Conservation (phyloP, 768 basidiomycete genomes). For the Phlebiopsis flavidoalba region DNA sequence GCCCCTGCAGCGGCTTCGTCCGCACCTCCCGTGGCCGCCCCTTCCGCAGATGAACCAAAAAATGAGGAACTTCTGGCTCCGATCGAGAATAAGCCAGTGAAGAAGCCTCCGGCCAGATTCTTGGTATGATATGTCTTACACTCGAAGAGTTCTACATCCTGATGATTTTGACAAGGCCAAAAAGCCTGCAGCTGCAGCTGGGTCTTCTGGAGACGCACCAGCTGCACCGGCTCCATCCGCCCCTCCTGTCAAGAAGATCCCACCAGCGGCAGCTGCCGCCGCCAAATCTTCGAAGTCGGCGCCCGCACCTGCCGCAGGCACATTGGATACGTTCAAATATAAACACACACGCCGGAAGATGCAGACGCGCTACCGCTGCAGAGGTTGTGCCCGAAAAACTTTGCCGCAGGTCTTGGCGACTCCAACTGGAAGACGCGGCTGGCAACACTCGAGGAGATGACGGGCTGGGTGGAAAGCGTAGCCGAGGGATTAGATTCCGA, state of each 20-base stretch:
- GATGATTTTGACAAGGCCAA: conserved; percentile 35
- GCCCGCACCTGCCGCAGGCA: conserved; percentile 43
- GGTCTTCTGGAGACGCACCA: conserved; percentile 23
- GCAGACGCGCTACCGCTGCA: conserved; percentile 77
- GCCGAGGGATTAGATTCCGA: conserved; percentile 75
- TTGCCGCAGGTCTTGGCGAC: conserved; percentile 74
- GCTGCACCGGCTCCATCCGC: conserved; percentile 23
- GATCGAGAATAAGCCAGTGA: conserved; percentile 36
- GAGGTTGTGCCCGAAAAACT: conserved; percentile 56
- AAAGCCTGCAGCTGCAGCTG: conserved; percentile 41
- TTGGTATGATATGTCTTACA: conserved; percentile 27
- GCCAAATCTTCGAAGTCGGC: conserved; percentile 48
- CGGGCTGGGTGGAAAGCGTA: conserved; percentile 70
- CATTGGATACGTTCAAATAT: conserved; percentile 84
- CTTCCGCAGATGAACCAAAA: conserved; percentile 29
- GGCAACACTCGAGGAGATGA: conserved; percentile 83
- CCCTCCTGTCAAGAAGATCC: conserved; percentile 38
- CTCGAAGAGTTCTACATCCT: background rate
- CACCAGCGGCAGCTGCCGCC: conserved; percentile 32
- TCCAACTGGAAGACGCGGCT: conserved; percentile 91
- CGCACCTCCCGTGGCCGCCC: conserved; percentile 18
- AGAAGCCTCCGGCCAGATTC: conserved; percentile 49
- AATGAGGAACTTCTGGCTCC: conserved; percentile 15
- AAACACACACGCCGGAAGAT: conserved; percentile 85
- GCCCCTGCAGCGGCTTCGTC: conserved; percentile 30